Evolutionary conservation across 495 filamentous ascomycete genomes (phyloP).

Genomic region (Aspergillus bertholletiae): DNA sequence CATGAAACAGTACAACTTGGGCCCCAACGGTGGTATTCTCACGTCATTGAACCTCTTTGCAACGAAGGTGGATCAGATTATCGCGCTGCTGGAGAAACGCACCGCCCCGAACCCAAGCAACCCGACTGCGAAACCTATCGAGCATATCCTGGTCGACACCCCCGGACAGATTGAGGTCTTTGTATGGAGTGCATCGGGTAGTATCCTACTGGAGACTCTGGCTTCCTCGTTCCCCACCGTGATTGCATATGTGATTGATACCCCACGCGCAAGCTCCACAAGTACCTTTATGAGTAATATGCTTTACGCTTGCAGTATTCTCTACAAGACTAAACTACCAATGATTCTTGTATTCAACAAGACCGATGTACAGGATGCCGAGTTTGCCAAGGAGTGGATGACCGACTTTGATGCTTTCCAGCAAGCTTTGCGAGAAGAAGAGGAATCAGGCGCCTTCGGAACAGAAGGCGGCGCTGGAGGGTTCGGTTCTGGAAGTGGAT

Average conservation of each 20-base stretch:
- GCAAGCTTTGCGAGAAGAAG: slow-evolving; percentile 72
- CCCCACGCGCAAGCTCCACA: slow-evolving; percentile 85
- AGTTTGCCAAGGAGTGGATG: slow-evolving; percentile 99
- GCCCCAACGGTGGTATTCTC: slow-evolving; percentile 96
- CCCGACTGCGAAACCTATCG: slow-evolving; percentile 61
- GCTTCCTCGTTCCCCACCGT: slow-evolving; percentile 94
- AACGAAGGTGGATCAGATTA: slow-evolving; percentile 95
- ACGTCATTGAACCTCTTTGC: slow-evolving; percentile 95
- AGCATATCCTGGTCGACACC: slow-evolving; percentile 88
- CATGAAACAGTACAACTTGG: slow-evolving; percentile 98
- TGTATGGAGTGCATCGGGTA: slow-evolving; percentile 91
- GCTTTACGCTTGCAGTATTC: slow-evolving; percentile 96
- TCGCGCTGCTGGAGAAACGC: slow-evolving; percentile 85
- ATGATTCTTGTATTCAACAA: slow-evolving; percentile 99
- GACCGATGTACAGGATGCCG: slow-evolving; percentile 87
- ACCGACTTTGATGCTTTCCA: slow-evolving; percentile 97
- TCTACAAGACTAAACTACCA: slow-evolving; percentile 96
- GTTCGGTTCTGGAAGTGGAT: slow-evolving; percentile 74
- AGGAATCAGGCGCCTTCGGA: slow-evolving; percentile 73
- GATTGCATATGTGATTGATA: slow-evolving; percentile 96
- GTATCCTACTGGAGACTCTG: slow-evolving; percentile 88
- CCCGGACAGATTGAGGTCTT: slow-evolving; percentile 98
- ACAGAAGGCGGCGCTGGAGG: slow-evolving; percentile 60
- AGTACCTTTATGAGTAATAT: slow-evolving; percentile 99
- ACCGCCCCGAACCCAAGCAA: slow-evolving; percentile 59